Evolutionary conservation across 306 rosid species (phyloP), one percentile per base, ranked within the genome.

Genomic region (Dalbergia cultrata): DNA sequence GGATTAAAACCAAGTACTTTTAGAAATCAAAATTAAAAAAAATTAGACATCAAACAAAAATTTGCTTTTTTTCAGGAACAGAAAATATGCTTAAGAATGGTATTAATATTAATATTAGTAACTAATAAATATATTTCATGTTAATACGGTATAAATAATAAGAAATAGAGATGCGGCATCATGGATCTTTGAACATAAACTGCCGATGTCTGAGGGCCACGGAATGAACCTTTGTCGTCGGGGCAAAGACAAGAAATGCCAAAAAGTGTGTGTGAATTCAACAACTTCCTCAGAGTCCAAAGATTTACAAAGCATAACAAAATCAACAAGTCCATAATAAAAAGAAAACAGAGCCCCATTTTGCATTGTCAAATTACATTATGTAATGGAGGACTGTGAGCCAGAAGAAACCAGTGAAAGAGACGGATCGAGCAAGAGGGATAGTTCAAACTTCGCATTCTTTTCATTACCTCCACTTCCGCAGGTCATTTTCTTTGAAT

Each of bases 251-350:
- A 43, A 43, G 8, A 64, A 58, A 31, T 34, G 72, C 19, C 69
- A 58, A 62, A 84, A 50, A 84, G 57, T 70, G 81, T 59, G 90
- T 87, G 90, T 80, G 87, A 84, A 84, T 18, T 77, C 82, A 77
- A 76, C 50, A 59, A 13, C 11, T 35, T 22, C 0, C 31, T 8
- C 12, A 39, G 71, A 62, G 50, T 85, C 21, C 53, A 80, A 85
- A 80, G 35, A 64, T 58, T 79, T 80, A 54, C 79, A 18, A 64
- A 6, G 53, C 8, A 31, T 34, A 16, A 21, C 67, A 67, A 59
- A 78, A 12, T 16, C 34, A 61, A 12, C 31, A 18, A 65, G 80
- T 56, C 81, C 72, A 53, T 18, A 66, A 53, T 18, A 66, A 35
- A 81, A 26, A 66, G 26, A 70, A 18, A 79, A 56, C 18, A 54